Evolutionary conservation across 2,329 filamentous ascomycete species (phyloP).

Genomic region (Cladosporium sp.): DNA sequence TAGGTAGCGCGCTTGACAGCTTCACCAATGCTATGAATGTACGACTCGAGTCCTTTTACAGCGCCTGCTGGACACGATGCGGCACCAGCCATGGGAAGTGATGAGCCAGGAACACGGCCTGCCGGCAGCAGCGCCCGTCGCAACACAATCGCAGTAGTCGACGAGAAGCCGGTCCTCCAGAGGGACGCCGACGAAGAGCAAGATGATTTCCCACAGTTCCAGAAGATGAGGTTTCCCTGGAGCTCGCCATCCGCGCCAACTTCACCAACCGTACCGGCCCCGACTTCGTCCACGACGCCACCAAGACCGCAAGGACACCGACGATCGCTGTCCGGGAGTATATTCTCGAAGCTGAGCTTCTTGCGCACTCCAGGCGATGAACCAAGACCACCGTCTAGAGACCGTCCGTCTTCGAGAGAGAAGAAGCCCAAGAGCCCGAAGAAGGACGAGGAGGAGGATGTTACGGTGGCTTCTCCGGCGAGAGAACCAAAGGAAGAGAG

Average conservation of each 20-base stretch:
- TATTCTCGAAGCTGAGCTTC: slow-evolving; percentile 66
- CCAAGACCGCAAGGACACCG: slow-evolving; percentile 34
- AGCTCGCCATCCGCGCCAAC: slow-evolving; percentile 18
- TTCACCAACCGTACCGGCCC: slow-evolving; percentile 11
- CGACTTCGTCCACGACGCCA: slow-evolving; percentile 8
- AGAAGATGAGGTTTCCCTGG: slow-evolving; percentile 25
- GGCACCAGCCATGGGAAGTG: slow-evolving; percentile 2
- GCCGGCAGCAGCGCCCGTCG: slow-evolving; percentile 6
- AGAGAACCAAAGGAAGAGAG: slow-evolving; percentile 4
- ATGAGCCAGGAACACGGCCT: neutral
- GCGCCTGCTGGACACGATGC: slow-evolving; percentile 6
- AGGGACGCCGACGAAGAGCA: slow-evolving; percentile 3
- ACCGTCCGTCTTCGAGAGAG: slow-evolving; percentile 19
- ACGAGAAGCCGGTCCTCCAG: neutral
- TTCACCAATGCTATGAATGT: slow-evolving; percentile 6
- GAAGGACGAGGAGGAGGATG: slow-evolving; percentile 18
- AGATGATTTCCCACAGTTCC: slow-evolving; percentile 11
- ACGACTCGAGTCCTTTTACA: neutral
- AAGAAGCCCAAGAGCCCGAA: slow-evolving; percentile 26
- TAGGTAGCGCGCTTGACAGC: too few relatives aligned
- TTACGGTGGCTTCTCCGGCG: neutral
- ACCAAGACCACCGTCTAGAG: slow-evolving; percentile 21
- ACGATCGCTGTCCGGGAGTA: slow-evolving; percentile 55
- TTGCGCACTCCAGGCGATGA: slow-evolving; percentile 46
- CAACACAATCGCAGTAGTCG: slow-evolving; percentile 9